phyloP scores from a whole-genome alignment of 1,284 basidiomycete genomes.

The Fomitiporia mediterranea region DNA sequence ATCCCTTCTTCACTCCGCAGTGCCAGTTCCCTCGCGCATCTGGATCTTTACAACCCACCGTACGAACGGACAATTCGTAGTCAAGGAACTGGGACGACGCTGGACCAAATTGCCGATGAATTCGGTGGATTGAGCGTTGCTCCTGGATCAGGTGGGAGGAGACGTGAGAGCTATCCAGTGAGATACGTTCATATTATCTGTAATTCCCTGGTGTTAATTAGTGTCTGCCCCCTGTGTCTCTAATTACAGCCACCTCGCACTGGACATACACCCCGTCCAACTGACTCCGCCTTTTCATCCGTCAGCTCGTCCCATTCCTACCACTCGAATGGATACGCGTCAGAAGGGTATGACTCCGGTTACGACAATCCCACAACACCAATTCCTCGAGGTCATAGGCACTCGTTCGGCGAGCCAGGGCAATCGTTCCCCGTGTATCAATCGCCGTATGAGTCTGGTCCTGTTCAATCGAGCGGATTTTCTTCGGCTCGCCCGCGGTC shows the following conservation, averaged over 20 bases:
- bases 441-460: slow-evolving; percentile 48
- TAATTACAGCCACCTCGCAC: slow-evolving; percentile 32
- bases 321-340: slow-evolving; percentile 25
- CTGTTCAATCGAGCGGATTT: slow-evolving; percentile 30
- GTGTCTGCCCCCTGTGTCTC: not conserved
- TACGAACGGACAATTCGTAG: slow-evolving; percentile 44
- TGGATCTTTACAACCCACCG: slow-evolving; percentile 70
- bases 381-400: slow-evolving; percentile 1
- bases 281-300: slow-evolving; percentile 33
- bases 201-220: not conserved
- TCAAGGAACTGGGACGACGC: slow-evolving; percentile 34
- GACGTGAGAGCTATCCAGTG: slow-evolving; percentile 64
- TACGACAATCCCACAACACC: slow-evolving; percentile 17
- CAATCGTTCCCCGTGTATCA: slow-evolving; percentile 35
- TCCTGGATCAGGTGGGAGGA: slow-evolving; percentile 26
- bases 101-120: slow-evolving; percentile 54
- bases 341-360: slow-evolving; percentile 10
- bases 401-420: slow-evolving; percentile 15
- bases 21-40: slow-evolving; percentile 52
- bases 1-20: slow-evolving; percentile 54
- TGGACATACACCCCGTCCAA: slow-evolving; percentile 35
- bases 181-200: slow-evolving; percentile 27
- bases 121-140: slow-evolving; percentile 58
- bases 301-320: slow-evolving; percentile 29
- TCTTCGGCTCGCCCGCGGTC: slow-evolving; percentile 7